phyloP scores from a whole-genome alignment of 495 filamentous ascomycete genomes.

The Podospora pseudocomata region DNA sequence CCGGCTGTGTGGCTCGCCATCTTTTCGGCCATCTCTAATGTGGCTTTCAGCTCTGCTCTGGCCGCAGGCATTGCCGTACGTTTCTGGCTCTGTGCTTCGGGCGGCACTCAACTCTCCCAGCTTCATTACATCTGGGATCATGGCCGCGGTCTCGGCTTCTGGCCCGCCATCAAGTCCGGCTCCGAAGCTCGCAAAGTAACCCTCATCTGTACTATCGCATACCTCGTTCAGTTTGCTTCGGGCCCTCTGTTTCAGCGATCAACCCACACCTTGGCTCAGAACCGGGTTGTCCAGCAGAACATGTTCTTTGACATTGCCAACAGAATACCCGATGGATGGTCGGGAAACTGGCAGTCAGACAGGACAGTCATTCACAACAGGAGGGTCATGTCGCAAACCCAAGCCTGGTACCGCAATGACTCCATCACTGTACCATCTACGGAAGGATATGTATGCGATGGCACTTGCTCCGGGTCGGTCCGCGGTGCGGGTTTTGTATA shows the following conservation, averaged over 20 bases:
- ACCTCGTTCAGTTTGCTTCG: constrained; percentile 15
- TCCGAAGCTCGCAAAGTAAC: constrained; percentile 13
- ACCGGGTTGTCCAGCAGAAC: neutral
- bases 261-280: constrained; percentile 8
- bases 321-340: constrained; percentile 20
- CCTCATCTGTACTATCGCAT: constrained; percentile 11
- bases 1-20: constrained; percentile 21
- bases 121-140: constrained; percentile 25
- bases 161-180: constrained; percentile 16
- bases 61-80: constrained; percentile 19
- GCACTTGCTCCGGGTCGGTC: constrained; percentile 17
- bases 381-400: neutral
- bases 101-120: constrained; percentile 14
- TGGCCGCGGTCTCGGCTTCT: constrained; percentile 13
- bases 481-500: constrained; percentile 15
- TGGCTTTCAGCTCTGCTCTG: constrained; percentile 17
- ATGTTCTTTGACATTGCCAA: constrained; percentile 14
- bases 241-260: constrained; percentile 17
- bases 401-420: constrained; percentile 12
- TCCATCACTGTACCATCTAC: constrained; percentile 2
- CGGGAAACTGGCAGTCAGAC: constrained; percentile 2
- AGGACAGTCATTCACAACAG: constrained; percentile 1
- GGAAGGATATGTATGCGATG: constrained; percentile 1
- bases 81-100: constrained; percentile 15
- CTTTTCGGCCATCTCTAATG: constrained; percentile 17